These are phyloP conservation scores for Cutaneotrichosporon cyanovorans DNA, from an alignment of 1,284 basidiomycete species.

Conservation along the genomic window DNA sequence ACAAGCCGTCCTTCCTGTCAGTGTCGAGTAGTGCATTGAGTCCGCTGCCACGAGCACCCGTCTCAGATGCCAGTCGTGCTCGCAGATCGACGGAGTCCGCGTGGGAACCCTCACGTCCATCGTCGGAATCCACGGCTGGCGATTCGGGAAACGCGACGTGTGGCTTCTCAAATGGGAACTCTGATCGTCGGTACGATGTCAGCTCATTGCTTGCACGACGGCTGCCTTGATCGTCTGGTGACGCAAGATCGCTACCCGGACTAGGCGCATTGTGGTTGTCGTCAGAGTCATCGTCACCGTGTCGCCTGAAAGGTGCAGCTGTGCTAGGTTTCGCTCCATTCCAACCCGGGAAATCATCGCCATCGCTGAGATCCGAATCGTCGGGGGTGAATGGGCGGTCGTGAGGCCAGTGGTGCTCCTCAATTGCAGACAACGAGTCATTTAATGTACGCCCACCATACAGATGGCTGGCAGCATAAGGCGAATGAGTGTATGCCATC, in stretches of 20 bases:
- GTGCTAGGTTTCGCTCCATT: slow-evolving; percentile 24
- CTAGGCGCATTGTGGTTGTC: slow-evolving; percentile 7
- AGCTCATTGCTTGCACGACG: background rate
- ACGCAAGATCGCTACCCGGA: background rate
- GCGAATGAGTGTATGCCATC: slow-evolving; percentile 56
- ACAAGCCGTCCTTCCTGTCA: slow-evolving; percentile 38
- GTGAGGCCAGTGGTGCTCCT: slow-evolving; percentile 23
- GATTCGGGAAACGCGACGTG: slow-evolving; percentile 33
- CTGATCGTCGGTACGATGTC: background rate
- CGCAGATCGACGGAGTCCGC: slow-evolving; percentile 21
- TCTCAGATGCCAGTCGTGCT: slow-evolving; percentile 30
- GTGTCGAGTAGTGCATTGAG: slow-evolving; percentile 35
- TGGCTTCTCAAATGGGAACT: slow-evolving; percentile 9
- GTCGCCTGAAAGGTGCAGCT: slow-evolving; percentile 71
- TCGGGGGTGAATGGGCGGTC: slow-evolving; percentile 34
- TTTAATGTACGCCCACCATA: slow-evolving; percentile 50
- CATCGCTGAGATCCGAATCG: slow-evolving; percentile 33
- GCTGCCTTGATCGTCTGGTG: slow-evolving; percentile 4
- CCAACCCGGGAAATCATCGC: slow-evolving; percentile 41
- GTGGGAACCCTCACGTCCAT: slow-evolving; percentile 10
- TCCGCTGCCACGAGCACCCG: slow-evolving; percentile 37
- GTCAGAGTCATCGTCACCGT: slow-evolving; percentile 52
- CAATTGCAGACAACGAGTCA: slow-evolving; percentile 38
- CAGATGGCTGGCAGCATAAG: slow-evolving; percentile 77
- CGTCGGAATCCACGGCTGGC: slow-evolving; percentile 32